A percentile compares a stretch with the other conserved stretches of the same genome.
Evolutionary conservation across 139 green algal species (phyloP).

Genomic region (Micractinium conductrix): DNA sequence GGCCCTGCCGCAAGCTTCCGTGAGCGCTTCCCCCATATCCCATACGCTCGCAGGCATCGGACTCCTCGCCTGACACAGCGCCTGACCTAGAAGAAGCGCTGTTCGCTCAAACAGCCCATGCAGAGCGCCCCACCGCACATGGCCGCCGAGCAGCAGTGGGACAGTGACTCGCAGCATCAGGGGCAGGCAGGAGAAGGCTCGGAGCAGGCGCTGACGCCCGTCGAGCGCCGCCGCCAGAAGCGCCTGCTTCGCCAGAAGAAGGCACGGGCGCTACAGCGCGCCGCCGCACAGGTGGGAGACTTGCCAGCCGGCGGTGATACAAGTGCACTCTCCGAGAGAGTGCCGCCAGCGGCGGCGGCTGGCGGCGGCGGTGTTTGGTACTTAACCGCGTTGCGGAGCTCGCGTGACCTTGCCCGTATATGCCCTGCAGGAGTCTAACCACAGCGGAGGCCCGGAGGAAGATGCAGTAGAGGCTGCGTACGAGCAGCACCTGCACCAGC

Average conservation of each 20-base stretch:
- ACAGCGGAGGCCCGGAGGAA: not conserved
- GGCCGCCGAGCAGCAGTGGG: not conserved
- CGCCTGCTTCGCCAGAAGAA: constrained; percentile 12
- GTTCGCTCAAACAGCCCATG: not conserved
- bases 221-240: not conserved
- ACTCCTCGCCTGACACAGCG: no score
- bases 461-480: constrained; percentile 13
- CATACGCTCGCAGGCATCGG: no score
- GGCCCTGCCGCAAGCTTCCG: no score
- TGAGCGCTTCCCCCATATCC: no score
- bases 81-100: no score
- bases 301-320: not conserved
- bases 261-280: constrained; percentile 3
- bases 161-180: not conserved
- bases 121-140: no score
- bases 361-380: not conserved
- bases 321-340: not conserved
- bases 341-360: not conserved
- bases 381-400: not conserved
- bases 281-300: not conserved
- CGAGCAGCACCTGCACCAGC: constrained; percentile 15
- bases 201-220: not conserved
- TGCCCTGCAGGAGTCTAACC: constrained; percentile 10
- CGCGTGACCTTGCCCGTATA: not conserved
- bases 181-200: no score